Percentiles rank a stretch among this genome's conserved stretches.
Evolutionary conservation across 306 rosid species (phyloP).

Genomic region (Trifolium pratense): DNA sequence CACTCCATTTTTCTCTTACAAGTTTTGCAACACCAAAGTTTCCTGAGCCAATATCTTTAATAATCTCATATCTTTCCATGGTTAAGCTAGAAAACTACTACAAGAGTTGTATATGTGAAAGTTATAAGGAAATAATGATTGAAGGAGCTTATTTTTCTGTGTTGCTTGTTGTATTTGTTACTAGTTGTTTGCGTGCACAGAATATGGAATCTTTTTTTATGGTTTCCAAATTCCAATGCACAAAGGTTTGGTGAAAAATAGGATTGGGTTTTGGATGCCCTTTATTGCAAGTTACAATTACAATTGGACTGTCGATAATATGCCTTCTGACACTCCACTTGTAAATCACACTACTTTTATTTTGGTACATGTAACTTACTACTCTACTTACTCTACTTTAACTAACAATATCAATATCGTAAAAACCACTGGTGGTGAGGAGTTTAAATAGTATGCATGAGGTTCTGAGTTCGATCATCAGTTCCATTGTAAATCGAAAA

Average conservation of each 20-base stretch:
- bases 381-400: no score
- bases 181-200: conserved; percentile 47
- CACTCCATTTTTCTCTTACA: conserved; percentile 75
- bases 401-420: no score
- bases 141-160: background rate
- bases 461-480: no score
- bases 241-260: conserved; percentile 33
- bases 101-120: background rate
- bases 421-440: no score
- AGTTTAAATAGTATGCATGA: no score
- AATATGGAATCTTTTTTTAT: conserved; percentile 39
- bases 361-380: no score
- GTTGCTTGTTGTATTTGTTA: conserved; percentile 29
- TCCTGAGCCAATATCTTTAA: conserved; percentile 93
- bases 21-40: conserved; percentile 95
- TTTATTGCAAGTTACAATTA: conserved; percentile 31
- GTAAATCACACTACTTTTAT: no score
- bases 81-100: background rate
- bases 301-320: conserved; percentile 38
- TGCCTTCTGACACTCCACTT: conserved; percentile 39
- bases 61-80: conserved; percentile 86
- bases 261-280: conserved; percentile 38
- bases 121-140: background rate
- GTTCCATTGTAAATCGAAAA: no score
- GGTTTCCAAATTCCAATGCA: conserved; percentile 50